Evolutionary conservation across 169 alveolate species (phyloP).

Genomic region (Plasmodium inui): DNA sequence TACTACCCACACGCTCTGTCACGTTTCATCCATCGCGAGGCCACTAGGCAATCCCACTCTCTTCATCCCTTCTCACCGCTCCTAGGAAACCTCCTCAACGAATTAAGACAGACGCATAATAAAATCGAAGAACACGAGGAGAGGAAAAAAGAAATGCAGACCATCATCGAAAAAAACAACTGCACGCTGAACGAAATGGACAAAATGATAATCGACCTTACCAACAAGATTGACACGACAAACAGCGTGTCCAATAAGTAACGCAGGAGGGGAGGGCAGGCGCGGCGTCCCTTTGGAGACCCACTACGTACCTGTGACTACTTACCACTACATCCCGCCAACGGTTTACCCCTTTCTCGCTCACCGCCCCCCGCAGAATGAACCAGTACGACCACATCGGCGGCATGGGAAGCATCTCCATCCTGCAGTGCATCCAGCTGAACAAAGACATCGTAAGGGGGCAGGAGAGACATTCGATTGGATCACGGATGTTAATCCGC

Average conservation of each 20-base stretch:
- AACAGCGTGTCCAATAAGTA: slow-evolving; percentile 21
- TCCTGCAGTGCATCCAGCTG: slow-evolving; percentile 34
- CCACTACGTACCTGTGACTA: not conserved
- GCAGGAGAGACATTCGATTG: not conserved
- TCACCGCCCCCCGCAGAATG: not conserved
- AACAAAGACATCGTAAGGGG: slow-evolving; percentile 35
- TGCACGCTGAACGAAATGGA: slow-evolving; percentile 5
- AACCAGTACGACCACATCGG: slow-evolving; percentile 52
- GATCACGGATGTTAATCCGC: not conserved
- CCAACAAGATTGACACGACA: slow-evolving; percentile 25
- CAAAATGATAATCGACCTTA: slow-evolving; percentile 4
- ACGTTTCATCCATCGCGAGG: not conserved
- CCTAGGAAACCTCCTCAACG: slow-evolving; percentile 39
- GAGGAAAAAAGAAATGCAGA: slow-evolving; percentile 35
- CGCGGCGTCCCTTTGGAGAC: not conserved
- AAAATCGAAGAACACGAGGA: not conserved
- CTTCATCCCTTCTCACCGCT: not conserved
- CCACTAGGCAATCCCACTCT: not conserved
- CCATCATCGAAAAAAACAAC: slow-evolving; percentile 28
- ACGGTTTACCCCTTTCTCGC: not conserved
- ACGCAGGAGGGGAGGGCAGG: not conserved
- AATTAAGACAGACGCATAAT: slow-evolving; percentile 11
- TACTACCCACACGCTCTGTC: not conserved
- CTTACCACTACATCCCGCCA: not conserved
- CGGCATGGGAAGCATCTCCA: not conserved